Conservation (phyloP, 2,329 filamentous ascomycete species). For the Hawksworthiomyces lignivorus region DNA sequence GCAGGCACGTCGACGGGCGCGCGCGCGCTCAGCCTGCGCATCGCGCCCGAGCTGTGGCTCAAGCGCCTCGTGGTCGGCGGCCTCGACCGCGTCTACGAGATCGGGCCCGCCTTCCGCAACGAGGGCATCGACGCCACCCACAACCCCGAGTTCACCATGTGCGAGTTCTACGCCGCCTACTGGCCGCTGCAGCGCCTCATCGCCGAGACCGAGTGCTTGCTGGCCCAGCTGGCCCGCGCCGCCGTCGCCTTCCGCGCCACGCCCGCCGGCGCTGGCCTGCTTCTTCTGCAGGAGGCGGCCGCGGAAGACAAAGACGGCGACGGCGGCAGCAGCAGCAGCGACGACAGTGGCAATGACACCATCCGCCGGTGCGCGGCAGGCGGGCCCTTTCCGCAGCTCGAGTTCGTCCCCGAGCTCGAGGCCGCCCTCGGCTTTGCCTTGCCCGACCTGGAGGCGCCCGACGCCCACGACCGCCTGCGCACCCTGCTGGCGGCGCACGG, state of each 20-base stretch:
- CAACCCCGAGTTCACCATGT: slow-evolving; percentile 95
- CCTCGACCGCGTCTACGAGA: slow-evolving; percentile 83
- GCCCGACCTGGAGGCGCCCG: slow-evolving; percentile 50
- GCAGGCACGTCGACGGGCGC: not conserved
- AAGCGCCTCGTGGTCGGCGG: slow-evolving; percentile 88
- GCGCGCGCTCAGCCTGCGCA: slow-evolving; percentile 59
- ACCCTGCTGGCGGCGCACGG: slow-evolving; percentile 21
- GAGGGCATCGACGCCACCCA: slow-evolving; percentile 87
- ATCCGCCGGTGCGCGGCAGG: slow-evolving; percentile 6
- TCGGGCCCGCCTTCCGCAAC: slow-evolving; percentile 87
- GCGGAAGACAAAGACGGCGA: not conserved
- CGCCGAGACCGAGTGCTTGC: slow-evolving; percentile 62
- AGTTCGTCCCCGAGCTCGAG: slow-evolving; percentile 79
- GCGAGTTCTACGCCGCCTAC: slow-evolving; percentile 92
- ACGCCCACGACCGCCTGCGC: slow-evolving; percentile 52
- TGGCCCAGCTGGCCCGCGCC: slow-evolving; percentile 45
- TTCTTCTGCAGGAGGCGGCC: no score
- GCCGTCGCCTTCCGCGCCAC: slow-evolving; percentile 24
- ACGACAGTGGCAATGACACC: not conserved
- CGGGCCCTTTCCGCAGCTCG: slow-evolving; percentile 55
- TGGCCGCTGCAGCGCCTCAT: slow-evolving; percentile 70
- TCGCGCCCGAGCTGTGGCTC: slow-evolving; percentile 91
- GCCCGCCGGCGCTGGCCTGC: slow-evolving; percentile 14
- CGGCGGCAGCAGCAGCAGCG: not conserved
- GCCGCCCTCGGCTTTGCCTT: slow-evolving; percentile 55